phyloP scores from a whole-genome alignment of 2,329 filamentous ascomycete species.

The Aureobasidium sp. region DNA sequence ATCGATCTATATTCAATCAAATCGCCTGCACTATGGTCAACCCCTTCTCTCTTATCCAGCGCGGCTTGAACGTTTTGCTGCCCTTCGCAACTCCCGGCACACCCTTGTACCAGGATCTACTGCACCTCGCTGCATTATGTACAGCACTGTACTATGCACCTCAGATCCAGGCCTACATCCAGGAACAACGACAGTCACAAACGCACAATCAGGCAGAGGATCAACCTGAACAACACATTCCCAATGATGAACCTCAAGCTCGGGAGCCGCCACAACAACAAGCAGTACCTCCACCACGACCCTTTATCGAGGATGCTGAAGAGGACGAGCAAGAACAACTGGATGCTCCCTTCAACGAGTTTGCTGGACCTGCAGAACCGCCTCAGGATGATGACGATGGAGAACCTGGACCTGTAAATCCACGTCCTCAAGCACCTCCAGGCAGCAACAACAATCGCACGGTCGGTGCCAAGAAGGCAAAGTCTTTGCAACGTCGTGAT shows the following conservation, averaged over 20 bases:
- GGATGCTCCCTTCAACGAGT: constrained; percentile 2
- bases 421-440: constrained; percentile 10
- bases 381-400: constrained; percentile 12
- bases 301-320: constrained; percentile 10
- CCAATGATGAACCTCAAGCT: not conserved
- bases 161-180: constrained; percentile 32
- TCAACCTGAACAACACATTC: constrained; percentile 6
- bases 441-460: constrained; percentile 16
- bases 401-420: constrained; percentile 29
- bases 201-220: not conserved
- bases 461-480: constrained; percentile 42
- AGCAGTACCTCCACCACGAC: not conserved
- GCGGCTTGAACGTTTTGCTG: constrained; percentile 33
- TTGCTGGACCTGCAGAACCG: not conserved
- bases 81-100: constrained; percentile 41
- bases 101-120: constrained; percentile 37
- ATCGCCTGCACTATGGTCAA: not conserved
- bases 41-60: not conserved
- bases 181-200: constrained; percentile 14
- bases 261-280: not conserved
- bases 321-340: constrained; percentile 8
- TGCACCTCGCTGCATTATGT: constrained; percentile 37
- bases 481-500: constrained; percentile 38
- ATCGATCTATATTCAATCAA: not conserved
- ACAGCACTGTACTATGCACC: constrained; percentile 39